Percentiles rank a stretch among this genome's conserved stretches.
Conservation (phyloP, 192 early-diverging fungal species). For the Borealophlyctis nickersoniae region DNA sequence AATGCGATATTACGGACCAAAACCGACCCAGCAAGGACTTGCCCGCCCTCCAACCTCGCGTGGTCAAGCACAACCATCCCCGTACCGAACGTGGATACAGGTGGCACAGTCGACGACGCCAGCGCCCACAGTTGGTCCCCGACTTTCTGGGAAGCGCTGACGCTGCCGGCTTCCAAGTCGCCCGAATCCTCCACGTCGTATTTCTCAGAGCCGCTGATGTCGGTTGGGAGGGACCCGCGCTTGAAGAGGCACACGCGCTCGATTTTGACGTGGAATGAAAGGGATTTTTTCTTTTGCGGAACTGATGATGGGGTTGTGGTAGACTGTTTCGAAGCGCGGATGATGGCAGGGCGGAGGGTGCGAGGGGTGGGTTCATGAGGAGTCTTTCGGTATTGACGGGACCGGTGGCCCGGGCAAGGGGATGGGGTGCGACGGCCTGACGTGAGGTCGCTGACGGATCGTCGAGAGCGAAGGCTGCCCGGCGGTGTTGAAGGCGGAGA, state of each 20-base stretch:
- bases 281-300: conserved; percentile 11
- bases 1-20: conserved; percentile 84
- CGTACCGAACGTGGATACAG: conserved; percentile 43
- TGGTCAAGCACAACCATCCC: conserved; percentile 58
- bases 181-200: conserved; percentile 25
- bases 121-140: conserved; percentile 23
- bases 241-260: conserved; percentile 28
- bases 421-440: not conserved
- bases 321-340: not conserved
- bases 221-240: conserved; percentile 4
- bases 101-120: conserved; percentile 16
- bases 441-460: too few relatives aligned
- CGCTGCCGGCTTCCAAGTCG: conserved; percentile 18
- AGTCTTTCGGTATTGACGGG: not conserved
- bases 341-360: not conserved
- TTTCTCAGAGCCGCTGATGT: conserved; percentile 17
- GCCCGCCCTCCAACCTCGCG: conserved; percentile 47
- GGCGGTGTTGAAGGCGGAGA: too few relatives aligned
- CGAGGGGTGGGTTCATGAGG: not conserved
- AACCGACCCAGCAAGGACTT: conserved; percentile 60
- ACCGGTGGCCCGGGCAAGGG: not conserved
- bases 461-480: too few relatives aligned
- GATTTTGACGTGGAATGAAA: conserved; percentile 19
- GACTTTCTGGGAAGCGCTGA: conserved; percentile 15
- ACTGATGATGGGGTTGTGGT: not conserved